Conservation (phyloP, 345 rosid species). For the Pistacia atlantica region DNA sequence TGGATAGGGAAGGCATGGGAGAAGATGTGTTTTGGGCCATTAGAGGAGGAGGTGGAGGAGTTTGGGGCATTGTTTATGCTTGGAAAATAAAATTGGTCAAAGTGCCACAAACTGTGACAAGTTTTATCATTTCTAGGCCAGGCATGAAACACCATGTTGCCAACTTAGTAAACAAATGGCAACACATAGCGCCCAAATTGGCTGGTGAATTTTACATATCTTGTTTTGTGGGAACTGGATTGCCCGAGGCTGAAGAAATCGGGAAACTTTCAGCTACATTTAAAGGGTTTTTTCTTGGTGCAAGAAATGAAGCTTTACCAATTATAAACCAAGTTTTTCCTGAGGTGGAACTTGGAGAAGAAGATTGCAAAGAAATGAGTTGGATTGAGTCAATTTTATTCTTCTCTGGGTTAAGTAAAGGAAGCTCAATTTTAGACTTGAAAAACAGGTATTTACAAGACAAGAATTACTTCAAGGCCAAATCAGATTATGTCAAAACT, state of each 20-base stretch:
- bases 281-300: conserved; percentile 53
- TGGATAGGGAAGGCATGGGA: conserved; percentile 51
- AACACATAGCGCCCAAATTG: conserved; percentile 40
- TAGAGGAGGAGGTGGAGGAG: conserved; percentile 59
- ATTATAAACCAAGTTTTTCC: conserved; percentile 33
- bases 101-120: conserved; percentile 46
- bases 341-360: conserved; percentile 32
- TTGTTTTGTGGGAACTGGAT: conserved; percentile 35
- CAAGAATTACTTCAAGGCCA: conserved; percentile 49
- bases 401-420: conserved; percentile 41
- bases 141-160: conserved; percentile 27
- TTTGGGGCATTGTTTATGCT: conserved; percentile 56
- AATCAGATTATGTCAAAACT: conserved; percentile 53
- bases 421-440: conserved; percentile 29
- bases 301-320: conserved; percentile 29
- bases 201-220: conserved; percentile 43
- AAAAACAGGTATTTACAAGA: conserved; percentile 29
- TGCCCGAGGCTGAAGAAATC: conserved; percentile 22
- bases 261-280: conserved; percentile 42
- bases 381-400: conserved; percentile 54
- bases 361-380: conserved; percentile 52
- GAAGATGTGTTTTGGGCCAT: conserved; percentile 71
- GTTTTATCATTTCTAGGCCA: conserved; percentile 37
- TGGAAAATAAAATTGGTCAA: conserved; percentile 44
- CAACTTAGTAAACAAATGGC: conserved; percentile 44